Conservation (phyloP, 768 basidiomycete genomes). For the Termitomyces eurrhizus region DNA sequence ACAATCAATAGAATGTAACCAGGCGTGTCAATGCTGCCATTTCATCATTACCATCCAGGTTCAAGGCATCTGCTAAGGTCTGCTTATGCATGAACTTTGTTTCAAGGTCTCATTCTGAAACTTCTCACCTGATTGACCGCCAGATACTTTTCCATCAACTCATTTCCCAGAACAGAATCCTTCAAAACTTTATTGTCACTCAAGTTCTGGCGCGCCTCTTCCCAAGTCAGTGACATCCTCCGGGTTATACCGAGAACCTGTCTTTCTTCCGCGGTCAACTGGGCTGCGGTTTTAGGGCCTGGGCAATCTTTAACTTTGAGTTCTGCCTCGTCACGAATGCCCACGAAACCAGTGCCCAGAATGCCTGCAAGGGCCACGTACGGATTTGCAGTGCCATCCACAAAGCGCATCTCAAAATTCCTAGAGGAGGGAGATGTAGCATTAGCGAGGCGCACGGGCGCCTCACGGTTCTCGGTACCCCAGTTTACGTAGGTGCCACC, state of each 20-base stretch:
- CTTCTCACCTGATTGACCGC: slow-evolving; percentile 44
- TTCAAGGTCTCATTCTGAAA: background rate
- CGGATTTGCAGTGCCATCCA: slow-evolving; percentile 64
- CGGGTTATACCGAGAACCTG: slow-evolving; percentile 40
- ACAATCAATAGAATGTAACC: slow-evolving; percentile 28
- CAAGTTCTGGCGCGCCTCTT: slow-evolving; percentile 43
- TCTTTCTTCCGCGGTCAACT: slow-evolving; percentile 43
- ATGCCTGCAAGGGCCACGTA: slow-evolving; percentile 57
- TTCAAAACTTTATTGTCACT: slow-evolving; percentile 31
- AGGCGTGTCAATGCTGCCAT: slow-evolving; percentile 21
- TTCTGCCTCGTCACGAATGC: slow-evolving; percentile 34
- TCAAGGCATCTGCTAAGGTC: slow-evolving; percentile 21
- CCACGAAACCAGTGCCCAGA: slow-evolving; percentile 49
- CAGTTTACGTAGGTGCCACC: slow-evolving; percentile 69
- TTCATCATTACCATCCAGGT: slow-evolving; percentile 22
- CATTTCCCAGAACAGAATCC: slow-evolving; percentile 35
- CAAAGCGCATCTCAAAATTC: slow-evolving; percentile 58
- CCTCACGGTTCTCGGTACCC: slow-evolving; percentile 69
- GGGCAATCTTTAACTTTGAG: slow-evolving; percentile 37
- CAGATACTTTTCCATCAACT: slow-evolving; percentile 45
- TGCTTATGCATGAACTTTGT: slow-evolving; percentile 5
- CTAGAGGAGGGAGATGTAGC: slow-evolving; percentile 40
- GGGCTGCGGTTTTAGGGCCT: slow-evolving; percentile 29
- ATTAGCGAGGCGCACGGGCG: slow-evolving; percentile 57
- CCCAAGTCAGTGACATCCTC: slow-evolving; percentile 48